Base-by-base conservation (phyloP, 2,329 filamentous ascomycete species). In the Fusarium proliferatum region DNA sequence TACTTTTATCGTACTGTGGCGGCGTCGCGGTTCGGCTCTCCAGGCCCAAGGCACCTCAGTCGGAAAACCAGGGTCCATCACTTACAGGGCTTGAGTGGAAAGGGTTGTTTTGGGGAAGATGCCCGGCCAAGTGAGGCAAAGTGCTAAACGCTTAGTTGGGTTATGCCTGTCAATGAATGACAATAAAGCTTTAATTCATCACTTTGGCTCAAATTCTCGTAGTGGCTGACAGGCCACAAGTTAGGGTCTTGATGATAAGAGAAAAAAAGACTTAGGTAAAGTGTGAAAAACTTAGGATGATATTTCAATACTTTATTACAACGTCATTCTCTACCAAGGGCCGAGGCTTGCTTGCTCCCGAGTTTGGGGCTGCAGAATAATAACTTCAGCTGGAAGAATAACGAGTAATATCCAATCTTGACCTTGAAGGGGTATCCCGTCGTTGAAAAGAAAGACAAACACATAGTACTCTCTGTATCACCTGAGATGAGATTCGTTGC, bases 61-160 rank as follows among this genome's bases (percentile, higher is more conserved):
- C n/a, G 67, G 38, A 70, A 71, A 73, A 61, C 71, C 71, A 69
- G 67, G 67, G 67, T 69, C 65, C 58, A 58, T 64, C 38, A 63
- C 58, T 62, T 64, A 49, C 57, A 64, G 62, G 62, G 62, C 43
- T 56, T 61, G 26, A 36, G 36, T 43, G 34, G 49, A 53, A 56
- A 45, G 53, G 67, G 42, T 60, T 59, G 39, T 52, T 66, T 61
- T 70, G 61, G 58, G 58, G 43, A 52, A 65, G 48, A 66, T 61
- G 58, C 30, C 67, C 59, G 52, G 17, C 58, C 43, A 60, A 71
- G 71, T 49, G 64, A 74, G 68, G 68, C 53, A 67, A 62, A 65
- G 56, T 59, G 66, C 60, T 43, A 41, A 46, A 62, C 16, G 60
- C 41, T 38, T 33, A 33, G 33, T 33, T 33, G 10, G 33, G 33